phyloP scores from a whole-genome alignment of 148 eudicot species.

The Vaccinium vitisidaea region DNA sequence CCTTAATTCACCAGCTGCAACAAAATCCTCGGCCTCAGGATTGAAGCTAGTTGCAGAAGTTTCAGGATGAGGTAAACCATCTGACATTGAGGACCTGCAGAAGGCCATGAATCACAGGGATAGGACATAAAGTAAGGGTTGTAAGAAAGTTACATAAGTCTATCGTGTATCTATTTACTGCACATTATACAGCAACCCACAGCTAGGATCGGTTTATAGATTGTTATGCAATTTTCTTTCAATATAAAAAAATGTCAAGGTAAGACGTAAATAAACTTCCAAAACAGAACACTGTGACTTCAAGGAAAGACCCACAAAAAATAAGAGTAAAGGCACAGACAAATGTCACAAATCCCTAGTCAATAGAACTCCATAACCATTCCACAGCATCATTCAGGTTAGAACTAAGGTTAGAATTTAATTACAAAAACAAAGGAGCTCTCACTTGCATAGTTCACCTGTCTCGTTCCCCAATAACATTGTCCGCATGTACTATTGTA shows the following conservation, averaged over 20 bases:
- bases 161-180: not conserved
- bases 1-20: conserved; percentile 23
- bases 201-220: conserved; percentile 1
- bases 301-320: not conserved
- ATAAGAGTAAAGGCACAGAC: not conserved
- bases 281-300: not conserved
- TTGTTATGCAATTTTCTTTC: not conserved
- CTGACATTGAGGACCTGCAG: conserved; percentile 32
- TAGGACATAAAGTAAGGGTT: not conserved
- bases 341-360: not conserved
- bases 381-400: not conserved
- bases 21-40: conserved; percentile 21
- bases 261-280: not conserved
- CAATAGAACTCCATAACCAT: not conserved
- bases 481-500: conserved; percentile 18
- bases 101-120: conserved; percentile 9
- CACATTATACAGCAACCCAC: not conserved
- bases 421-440: conserved; percentile 22
- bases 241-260: not conserved
- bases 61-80: conserved; percentile 26
- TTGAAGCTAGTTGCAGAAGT: conserved; percentile 15
- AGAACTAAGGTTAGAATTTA: conserved; percentile 2
- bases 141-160: not conserved
- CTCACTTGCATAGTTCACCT: conserved; percentile 73
- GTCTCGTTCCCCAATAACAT: conserved; percentile 28